These are phyloP conservation scores for Pistacia vera DNA, from an alignment of 345 rosid genomes.

Conservation along the genomic window DNA sequence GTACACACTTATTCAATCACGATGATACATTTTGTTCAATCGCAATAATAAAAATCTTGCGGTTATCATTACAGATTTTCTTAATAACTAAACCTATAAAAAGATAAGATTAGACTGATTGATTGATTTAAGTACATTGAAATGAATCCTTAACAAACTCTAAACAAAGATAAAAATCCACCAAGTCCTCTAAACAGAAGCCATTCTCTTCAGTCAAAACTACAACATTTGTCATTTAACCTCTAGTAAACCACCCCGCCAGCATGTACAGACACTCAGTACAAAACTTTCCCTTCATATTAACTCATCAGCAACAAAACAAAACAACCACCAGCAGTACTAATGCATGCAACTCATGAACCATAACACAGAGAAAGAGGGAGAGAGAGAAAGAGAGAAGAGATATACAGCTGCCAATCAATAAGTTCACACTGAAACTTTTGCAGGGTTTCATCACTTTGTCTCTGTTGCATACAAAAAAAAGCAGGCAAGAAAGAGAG, in stretches of 20 bases:
- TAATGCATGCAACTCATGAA: not conserved
- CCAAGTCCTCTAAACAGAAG: not conserved
- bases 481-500: constrained; percentile 4
- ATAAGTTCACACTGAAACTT: constrained; percentile 37
- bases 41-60: too few species aligned
- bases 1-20: too few species aligned
- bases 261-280: not conserved
- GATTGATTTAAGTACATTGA: too few species aligned
- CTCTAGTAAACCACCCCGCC: not conserved
- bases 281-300: not conserved
- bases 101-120: too few species aligned
- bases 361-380: not conserved
- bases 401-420: constrained; percentile 11
- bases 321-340: not conserved
- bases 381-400: not conserved
- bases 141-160: not conserved
- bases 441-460: constrained; percentile 40
- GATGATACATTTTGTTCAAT: too few species aligned
- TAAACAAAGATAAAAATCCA: too few species aligned
- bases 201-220: not conserved
- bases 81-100: too few species aligned
- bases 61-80: too few species aligned
- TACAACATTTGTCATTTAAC: constrained; percentile 2
- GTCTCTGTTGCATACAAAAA: constrained; percentile 22
- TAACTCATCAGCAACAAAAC: not conserved